Percentiles rank a stretch among this genome's conserved stretches.
phyloP scores from a whole-genome alignment of 345 rosid genomes.

The Gossypium herbaceum region DNA sequence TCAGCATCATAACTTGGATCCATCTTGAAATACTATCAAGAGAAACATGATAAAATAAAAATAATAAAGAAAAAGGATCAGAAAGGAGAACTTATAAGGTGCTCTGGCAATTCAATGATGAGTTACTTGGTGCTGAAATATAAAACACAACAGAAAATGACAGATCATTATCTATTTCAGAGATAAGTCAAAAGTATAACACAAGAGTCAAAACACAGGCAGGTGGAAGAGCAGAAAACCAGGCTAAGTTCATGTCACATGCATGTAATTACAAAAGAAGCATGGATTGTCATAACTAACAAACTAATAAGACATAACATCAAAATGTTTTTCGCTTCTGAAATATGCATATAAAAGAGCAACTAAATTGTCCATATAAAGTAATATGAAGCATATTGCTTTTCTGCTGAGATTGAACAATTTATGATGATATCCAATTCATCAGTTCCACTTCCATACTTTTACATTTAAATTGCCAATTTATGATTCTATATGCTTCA shows the following conservation, averaged over 20 bases:
- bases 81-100: not conserved
- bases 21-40: slow-evolving; percentile 85
- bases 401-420: not conserved
- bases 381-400: not conserved
- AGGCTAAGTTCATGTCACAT: not conserved
- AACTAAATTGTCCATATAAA: slow-evolving; percentile 2
- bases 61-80: not conserved
- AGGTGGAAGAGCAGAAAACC: not conserved
- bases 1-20: slow-evolving; percentile 58
- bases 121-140: not conserved
- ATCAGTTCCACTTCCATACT: slow-evolving; percentile 3
- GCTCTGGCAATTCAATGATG: not conserved
- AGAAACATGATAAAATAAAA: slow-evolving; percentile 12
- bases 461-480: slow-evolving; percentile 1
- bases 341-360: slow-evolving; percentile 6
- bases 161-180: not conserved
- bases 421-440: not conserved
- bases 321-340: not conserved
- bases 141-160: not conserved
- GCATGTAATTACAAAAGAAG: not conserved
- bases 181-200: not conserved
- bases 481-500: slow-evolving; percentile 3
- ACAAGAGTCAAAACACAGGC: not conserved
- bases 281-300: not conserved
- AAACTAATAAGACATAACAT: not conserved